Base-by-base conservation (phyloP, 2,329 filamentous ascomycete species). In the Purpureocillium lavendulum region DNA sequence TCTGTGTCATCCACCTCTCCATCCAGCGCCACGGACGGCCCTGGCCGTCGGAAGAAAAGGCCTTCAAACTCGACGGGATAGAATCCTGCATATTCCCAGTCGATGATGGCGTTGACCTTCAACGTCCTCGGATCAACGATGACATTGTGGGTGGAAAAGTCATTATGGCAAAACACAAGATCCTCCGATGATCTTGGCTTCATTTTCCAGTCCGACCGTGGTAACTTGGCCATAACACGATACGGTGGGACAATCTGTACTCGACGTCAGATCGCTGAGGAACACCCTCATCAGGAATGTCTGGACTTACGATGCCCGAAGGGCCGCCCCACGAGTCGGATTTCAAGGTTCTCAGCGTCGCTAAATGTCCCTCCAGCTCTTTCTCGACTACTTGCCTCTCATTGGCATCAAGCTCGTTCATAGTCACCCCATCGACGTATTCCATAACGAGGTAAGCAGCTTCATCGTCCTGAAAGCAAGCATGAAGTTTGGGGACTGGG, bases 11-110 rank as follows among this genome's bases (percentile, higher is more conserved):
- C 44, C 1, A 38, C 42, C 39, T 57, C 56, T 21, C 49, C 54
- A 2, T 44, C 46, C 2, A 57, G 39, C 4, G 55, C 49, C n/a
- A 48, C 42, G 2, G 51, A 53, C 9, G 50, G 52, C 1, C 51
- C 51, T 2, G 42, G 45, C 3, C 53, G 40, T 4, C 33, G 42
- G 26, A 49, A 56, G 16, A 50, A 56, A 2, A 44, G 39, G 29
- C 38, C 40, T 40, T 59, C 54, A 39, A 60, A 60, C 38, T 50
- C 43, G 3, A 35, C 24, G 3, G 54, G 57, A 31, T 45, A 63
- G 42, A 57, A 63, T 2, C 59, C 60, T 1, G 54, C 53, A 38
- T 58, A 61, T 42, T 65, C 61, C 60, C 59, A 64, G 32, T 63
- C 61, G 14, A 64, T 48, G 28, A 62, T 56, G 7, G 57, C 56